These are phyloP conservation scores for Nemania sp. DNA, from an alignment of 2,329 filamentous ascomycete genomes.

Conservation along the genomic window DNA sequence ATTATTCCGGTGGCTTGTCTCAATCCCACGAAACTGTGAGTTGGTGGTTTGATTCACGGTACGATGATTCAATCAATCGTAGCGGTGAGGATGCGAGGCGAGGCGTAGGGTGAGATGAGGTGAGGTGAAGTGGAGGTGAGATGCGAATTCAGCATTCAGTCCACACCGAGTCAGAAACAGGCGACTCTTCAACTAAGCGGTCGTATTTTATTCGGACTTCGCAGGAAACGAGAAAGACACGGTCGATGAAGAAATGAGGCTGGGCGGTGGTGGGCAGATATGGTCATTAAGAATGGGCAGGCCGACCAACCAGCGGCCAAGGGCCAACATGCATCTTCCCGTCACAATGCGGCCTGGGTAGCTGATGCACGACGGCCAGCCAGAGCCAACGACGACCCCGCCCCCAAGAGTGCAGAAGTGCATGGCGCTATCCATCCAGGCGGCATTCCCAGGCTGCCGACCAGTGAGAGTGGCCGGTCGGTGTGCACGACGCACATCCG, in stretches of 20 bases:
- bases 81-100: not conserved
- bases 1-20: not conserved
- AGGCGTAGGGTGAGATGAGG: too few relatives aligned
- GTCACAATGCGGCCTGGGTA: slow-evolving; percentile 16
- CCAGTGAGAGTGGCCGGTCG: slow-evolving; percentile 39
- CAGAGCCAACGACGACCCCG: slow-evolving; percentile 34
- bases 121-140: too few relatives aligned
- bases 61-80: slow-evolving; percentile 2
- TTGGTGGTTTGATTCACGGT: not conserved
- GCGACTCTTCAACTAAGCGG: slow-evolving; percentile 6
- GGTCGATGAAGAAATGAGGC: slow-evolving; percentile 20
- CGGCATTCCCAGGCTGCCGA: slow-evolving; percentile 36
- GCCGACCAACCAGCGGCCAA: slow-evolving; percentile 20
- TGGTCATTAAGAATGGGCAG: slow-evolving; percentile 26
- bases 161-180: slow-evolving; percentile 6
- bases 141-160: not conserved
- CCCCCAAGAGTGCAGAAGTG: slow-evolving; percentile 24
- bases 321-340: slow-evolving; percentile 12
- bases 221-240: slow-evolving; percentile 10
- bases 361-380: slow-evolving; percentile 31
- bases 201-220: too few relatives aligned
- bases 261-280: slow-evolving; percentile 25
- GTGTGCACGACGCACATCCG: slow-evolving; percentile 40
- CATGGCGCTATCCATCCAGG: slow-evolving; percentile 34
- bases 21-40: not conserved